Evolutionary conservation across 345 rosid genomes (phyloP), one percentile per base, ranked within the genome.

Genomic region (Syzygium grande): DNA sequence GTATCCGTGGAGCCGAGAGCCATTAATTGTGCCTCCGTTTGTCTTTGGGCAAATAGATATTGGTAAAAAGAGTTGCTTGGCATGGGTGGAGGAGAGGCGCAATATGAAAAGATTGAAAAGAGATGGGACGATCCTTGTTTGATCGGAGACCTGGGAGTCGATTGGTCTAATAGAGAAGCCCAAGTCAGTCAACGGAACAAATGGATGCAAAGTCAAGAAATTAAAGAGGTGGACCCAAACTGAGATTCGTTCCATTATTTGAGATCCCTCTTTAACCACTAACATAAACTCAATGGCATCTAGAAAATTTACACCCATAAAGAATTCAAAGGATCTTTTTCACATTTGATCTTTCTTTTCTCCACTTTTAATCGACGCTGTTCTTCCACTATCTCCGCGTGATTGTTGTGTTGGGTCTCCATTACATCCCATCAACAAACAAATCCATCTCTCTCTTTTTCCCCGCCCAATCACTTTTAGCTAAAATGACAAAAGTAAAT

Each of bases 111-210:
- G 68, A 61, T n/a, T 0, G 30, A 61, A 0, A 61, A 2, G 30
- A 0, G 30, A 61, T 61, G 34, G 68, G 9, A 61, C 34, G 9
- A n/a, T 13, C 2, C 34, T n/a, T 59, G 30, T 59, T 61, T 3
- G 16, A 61, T n/a, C 11, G 34, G 16, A n/a, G 34, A n/a, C 38
- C 68, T n/a, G 9, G 4, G 30, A 43, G 0, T 12, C 0, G 4
- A 1, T 11, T 59, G 11, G 53, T 52, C 21, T 15, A 0, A 0
- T 27, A 6, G 65, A 27, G 25, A 27, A 59, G 16, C 3, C 16
- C 65, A 27, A 11, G 30, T 11, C 30, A 25, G 0, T 59, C 65
- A 59, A 27, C 7, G 1, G 1, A 59, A 11, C 65, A 5, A 27
- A 11, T 27, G 30, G 65, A 59, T 25, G 30, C 7, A 52, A 13